Evolutionary conservation across 352 stramenopile species (phyloP), one percentile per base, ranked within the genome.

Genomic region (Phytophthora europaea): DNA sequence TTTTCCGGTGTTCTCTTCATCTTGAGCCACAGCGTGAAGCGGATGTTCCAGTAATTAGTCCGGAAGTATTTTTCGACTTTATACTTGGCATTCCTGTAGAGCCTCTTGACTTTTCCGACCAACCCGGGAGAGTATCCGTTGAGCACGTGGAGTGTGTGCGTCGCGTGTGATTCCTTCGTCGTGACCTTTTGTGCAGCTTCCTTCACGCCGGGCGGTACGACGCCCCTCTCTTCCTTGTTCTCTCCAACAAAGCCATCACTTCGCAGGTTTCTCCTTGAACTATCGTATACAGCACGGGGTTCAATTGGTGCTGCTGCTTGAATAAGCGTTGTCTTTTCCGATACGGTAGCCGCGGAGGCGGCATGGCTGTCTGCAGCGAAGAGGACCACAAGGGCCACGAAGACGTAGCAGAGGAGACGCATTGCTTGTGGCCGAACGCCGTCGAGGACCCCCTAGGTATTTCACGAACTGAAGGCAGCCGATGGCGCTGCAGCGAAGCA

Each of bases 11-110:
- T 68, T 26, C 45, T 40, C 50, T 55, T 68, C 15, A 45, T 73
- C 52, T 16, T 43, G 6, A 63, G 8, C 66, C 66, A 73, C 51
- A 75, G 22, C 23, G 36, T 33, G 26, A 71, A 75, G 22, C 53
- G 61, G 34, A 47, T 38, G 3, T 62, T 4, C 67, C 54, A 66
- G 53, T 33, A 56, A 26, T 28, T 10, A 15, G 23, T 70, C 12
- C 45, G 50, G 40, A 72, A 51, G 50, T 31, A 60, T 0, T 4
- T 31, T 15, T 36, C 18, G 26, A 56, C 4, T 2, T 62, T 59
- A 6, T 4, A 4, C 50, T 26, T 63, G 16, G 48, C 26, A 3
- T 12, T 22, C 9, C 50, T 8, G 23, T 45, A 69, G 7, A 33
- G 53, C 18, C 8, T 64, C 28, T 69, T 51, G 1, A 73, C 6